These are phyloP conservation scores for Gnomoniopsis smithogilvyi DNA, from an alignment of 2,329 filamentous ascomycete species.

Conservation along the genomic window DNA sequence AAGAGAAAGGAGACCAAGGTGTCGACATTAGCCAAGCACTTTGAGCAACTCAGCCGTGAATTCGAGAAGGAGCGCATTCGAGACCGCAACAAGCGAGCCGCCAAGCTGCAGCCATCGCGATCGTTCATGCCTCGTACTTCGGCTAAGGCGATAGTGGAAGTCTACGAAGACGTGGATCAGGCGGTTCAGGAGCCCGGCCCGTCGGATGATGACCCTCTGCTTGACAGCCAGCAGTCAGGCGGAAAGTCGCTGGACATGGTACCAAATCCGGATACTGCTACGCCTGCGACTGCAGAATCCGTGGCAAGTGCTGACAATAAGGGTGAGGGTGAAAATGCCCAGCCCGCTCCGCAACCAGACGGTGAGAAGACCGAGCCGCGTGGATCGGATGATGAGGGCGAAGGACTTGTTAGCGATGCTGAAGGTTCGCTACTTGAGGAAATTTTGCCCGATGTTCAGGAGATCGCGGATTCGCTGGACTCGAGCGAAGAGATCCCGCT, in stretches of 20 bases:
- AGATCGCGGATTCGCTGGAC: constrained; percentile 61
- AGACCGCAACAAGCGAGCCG: constrained; percentile 77
- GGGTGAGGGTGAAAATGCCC: constrained; percentile 12
- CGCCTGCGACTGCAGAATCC: constrained; percentile 14
- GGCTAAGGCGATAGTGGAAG: constrained; percentile 93
- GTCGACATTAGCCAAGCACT: constrained; percentile 89
- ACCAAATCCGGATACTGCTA: constrained; percentile 18
- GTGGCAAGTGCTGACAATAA: constrained; percentile 15
- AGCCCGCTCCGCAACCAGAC: constrained; percentile 29
- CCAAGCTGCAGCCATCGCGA: constrained; percentile 69
- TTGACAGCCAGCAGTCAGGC: constrained; percentile 31
- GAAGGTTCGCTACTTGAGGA: constrained; percentile 70
- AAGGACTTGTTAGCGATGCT: constrained; percentile 60
- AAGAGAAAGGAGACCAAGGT: constrained; percentile 75
- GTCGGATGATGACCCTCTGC: constrained; percentile 57
- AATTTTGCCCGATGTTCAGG: constrained; percentile 59
- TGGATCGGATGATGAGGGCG: constrained; percentile 62
- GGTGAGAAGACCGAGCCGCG: constrained; percentile 39
- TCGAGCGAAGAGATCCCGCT: constrained; percentile 58
- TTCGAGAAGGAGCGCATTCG: constrained; percentile 92
- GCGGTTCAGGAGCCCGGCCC: constrained; percentile 79
- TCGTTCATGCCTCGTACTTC: constrained; percentile 82
- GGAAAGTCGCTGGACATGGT: constrained; percentile 29
- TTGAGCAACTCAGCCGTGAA: constrained; percentile 93
- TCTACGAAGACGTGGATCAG: constrained; percentile 90